Evolutionary conservation across 768 basidiomycete species (phyloP).

Genomic region (Leccinum incarnatum): DNA sequence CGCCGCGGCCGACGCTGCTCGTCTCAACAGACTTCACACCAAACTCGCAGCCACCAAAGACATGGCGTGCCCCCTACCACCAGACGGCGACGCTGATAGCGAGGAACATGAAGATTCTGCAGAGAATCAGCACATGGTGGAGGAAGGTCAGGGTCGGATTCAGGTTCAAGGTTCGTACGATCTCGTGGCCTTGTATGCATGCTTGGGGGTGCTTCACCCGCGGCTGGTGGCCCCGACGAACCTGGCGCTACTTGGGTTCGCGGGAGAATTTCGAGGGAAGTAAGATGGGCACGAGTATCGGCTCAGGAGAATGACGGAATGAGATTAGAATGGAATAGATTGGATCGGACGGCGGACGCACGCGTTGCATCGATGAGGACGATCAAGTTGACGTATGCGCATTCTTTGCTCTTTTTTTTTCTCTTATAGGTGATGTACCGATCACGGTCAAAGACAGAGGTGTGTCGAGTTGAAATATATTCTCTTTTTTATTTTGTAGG

Average conservation of each 20-base stretch:
- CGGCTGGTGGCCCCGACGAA: constrained; percentile 35
- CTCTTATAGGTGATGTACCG: constrained; percentile 18
- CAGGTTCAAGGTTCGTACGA: constrained; percentile 57
- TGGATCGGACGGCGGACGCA: neutral
- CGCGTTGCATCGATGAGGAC: neutral
- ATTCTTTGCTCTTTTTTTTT: neutral
- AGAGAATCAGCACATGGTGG: constrained; percentile 31
- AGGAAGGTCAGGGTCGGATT: constrained; percentile 11
- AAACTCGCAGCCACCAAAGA: constrained; percentile 55
- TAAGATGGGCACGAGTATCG: neutral
- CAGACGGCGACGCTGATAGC: neutral
- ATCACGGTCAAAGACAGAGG: constrained; percentile 17
- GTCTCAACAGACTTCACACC: constrained; percentile 65
- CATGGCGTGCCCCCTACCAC: constrained; percentile 27
- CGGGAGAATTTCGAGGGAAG: neutral
- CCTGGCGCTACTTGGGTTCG: constrained; percentile 36
- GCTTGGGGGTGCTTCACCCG: constrained; percentile 58
- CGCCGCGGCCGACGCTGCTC: constrained; percentile 74
- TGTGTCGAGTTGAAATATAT: constrained; percentile 8
- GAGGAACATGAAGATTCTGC: constrained; percentile 7
- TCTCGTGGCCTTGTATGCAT: constrained; percentile 28
- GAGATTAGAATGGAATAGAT: neutral
- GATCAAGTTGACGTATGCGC: constrained; percentile 14
- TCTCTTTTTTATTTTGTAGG: neutral
- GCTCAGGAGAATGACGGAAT: neutral